Evolutionary conservation across 2,329 filamentous ascomycete genomes (phyloP).

Genomic region (Chaetothyriales sp.): DNA sequence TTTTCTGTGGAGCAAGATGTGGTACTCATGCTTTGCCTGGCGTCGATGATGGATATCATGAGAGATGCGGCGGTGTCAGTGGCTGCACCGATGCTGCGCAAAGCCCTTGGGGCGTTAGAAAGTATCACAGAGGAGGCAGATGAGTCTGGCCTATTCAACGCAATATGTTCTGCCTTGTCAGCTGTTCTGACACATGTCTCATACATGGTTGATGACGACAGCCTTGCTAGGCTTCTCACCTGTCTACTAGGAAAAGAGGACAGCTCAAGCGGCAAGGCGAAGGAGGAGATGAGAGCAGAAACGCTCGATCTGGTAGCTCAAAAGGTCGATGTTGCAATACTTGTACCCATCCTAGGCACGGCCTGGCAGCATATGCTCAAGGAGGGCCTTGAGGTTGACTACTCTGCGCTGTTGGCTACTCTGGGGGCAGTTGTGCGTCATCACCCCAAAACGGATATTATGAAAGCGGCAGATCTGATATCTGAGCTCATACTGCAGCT

Average conservation of each 20-base stretch:
- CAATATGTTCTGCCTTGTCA: constrained; percentile 65
- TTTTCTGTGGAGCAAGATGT: background rate
- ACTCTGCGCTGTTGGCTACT: constrained; percentile 6
- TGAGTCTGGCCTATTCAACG: constrained; percentile 60
- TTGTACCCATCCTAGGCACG: constrained; percentile 57
- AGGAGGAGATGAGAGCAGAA: constrained; percentile 50
- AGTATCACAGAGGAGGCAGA: constrained; percentile 35
- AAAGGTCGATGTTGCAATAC: constrained; percentile 61
- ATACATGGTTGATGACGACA: constrained; percentile 69
- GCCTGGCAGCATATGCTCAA: constrained; percentile 56
- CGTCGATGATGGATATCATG: constrained; percentile 77
- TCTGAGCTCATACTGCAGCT: constrained; percentile 45
- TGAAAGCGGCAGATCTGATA: constrained; percentile 59
- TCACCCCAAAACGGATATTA: constrained; percentile 63
- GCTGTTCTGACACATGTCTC: constrained; percentile 71
- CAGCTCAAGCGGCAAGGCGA: constrained; percentile 23
- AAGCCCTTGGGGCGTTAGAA: constrained; percentile 37
- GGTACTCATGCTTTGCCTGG: constrained; percentile 57
- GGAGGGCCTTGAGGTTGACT: constrained; percentile 45
- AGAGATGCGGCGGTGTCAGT: constrained; percentile 75
- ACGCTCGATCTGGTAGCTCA: constrained; percentile 64
- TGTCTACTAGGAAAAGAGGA: constrained; percentile 37
- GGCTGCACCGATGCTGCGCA: constrained; percentile 60
- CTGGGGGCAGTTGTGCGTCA: constrained; percentile 36
- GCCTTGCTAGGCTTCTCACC: constrained; percentile 58